Evolutionary conservation across 139 green algal species (phyloP), one percentile per base, ranked within the genome.

Genomic region (Picochlorum sp.): DNA sequence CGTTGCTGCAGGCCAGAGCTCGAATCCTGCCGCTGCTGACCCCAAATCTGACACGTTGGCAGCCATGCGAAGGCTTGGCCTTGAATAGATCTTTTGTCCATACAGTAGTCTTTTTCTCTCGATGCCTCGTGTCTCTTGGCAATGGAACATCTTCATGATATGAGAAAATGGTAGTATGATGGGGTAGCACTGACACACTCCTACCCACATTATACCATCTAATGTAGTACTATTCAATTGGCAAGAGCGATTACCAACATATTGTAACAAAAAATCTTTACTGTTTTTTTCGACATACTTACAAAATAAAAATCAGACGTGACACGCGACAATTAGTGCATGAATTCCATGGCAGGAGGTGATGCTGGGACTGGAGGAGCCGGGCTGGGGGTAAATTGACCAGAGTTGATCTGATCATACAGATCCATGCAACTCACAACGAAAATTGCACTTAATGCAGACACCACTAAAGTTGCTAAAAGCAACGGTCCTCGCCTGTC

Each of bases 381-480:
- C 0, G 47, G 47, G n/a, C 16, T 54, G 3, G 47, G 47, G 2
- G 47, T 21, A 54, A 20, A 26, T 7, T 21, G 16, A 0, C 47
- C 47, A 41, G 34, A 41, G 47, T 54, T 20, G 47, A 54, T 54
- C 15, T 54, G 47, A 28, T 70, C 62, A 3, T 79, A 62, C 59
- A 92, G 83, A 60, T 95, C 88, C 1, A 88, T 23, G 15, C 84
- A 56, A 26, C 57, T 75, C 4, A 92, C 68, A 16, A 95, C 69
- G 28, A 92, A 78, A 70, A 95, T 95, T 47, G 81, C 80, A n/a
- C 73, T 68, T 0, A 95, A 77, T 3, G 88, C 76, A 10, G 77
- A 49, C n/a, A 87, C 71, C 4, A 95, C 87, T 6, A 85, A 69
- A 4, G 57, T 69, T 31, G 85, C 88, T 44, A 95, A 72, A 11